Evolutionary conservation across 2,329 filamentous ascomycete genomes (phyloP).

Genomic region (Fusarium incarnatum): DNA sequence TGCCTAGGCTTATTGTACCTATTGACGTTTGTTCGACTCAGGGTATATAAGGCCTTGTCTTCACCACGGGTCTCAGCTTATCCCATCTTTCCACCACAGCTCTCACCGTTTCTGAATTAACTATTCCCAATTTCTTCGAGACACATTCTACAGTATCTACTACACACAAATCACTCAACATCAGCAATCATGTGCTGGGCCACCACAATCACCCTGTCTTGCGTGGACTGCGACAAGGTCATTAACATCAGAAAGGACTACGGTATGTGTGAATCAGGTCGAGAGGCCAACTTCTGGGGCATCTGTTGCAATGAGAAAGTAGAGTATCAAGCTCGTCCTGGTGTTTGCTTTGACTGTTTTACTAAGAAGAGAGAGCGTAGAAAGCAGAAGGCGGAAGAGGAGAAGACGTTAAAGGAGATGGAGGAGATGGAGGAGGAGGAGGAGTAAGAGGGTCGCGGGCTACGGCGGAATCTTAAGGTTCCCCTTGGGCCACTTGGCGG

Average conservation of each 20-base stretch:
- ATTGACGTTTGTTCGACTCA: too few species aligned
- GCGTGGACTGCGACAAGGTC: not conserved
- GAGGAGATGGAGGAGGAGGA: not conserved
- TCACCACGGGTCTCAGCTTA: too few species aligned
- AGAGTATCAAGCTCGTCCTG: too few species aligned
- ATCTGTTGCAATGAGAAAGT: not conserved
- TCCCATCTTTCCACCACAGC: too few species aligned
- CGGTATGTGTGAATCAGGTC: not conserved
- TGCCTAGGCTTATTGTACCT: too few species aligned
- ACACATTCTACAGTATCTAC: too few species aligned
- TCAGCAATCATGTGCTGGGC: not conserved
- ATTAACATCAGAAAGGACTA: not conserved
- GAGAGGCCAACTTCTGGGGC: not conserved
- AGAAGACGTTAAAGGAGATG: not conserved
- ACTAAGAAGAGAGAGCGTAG: not conserved
- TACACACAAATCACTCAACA: too few species aligned
- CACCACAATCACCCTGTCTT: accelerated
- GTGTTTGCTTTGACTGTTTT: accelerated
- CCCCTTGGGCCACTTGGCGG: not conserved
- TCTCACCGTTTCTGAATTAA: too few species aligned
- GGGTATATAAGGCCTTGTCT: too few species aligned
- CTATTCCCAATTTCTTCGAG: too few species aligned
- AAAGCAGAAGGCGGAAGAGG: not conserved
- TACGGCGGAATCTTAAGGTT: not conserved
- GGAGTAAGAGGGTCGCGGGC: not conserved